phyloP scores from a whole-genome alignment of 1,139 yeast genomes.

The Kodamaea alishanica region DNA sequence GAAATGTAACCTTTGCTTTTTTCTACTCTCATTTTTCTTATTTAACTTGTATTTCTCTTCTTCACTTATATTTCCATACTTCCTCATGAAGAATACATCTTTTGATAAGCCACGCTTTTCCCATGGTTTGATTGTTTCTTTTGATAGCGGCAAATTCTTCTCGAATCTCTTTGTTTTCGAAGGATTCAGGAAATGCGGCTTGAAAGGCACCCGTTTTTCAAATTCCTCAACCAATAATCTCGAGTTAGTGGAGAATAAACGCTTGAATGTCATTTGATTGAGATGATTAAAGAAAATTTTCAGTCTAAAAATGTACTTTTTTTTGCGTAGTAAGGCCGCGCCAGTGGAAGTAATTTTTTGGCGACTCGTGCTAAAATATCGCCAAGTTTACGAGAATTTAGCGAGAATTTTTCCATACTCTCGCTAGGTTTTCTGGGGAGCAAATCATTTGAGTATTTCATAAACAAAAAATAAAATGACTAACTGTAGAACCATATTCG shows the following conservation, averaged over 20 bases:
- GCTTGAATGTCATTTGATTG: not conserved
- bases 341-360: too few species aligned
- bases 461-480: too few species aligned
- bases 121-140: conserved; percentile 32
- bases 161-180: conserved; percentile 14
- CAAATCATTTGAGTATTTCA: too few species aligned
- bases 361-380: too few species aligned
- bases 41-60: conserved; percentile 28
- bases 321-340: too few species aligned
- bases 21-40: conserved; percentile 38
- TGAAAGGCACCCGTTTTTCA: conserved; percentile 12
- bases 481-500: too few species aligned
- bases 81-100: conserved; percentile 40
- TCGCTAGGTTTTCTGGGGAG: too few species aligned
- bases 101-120: conserved; percentile 35
- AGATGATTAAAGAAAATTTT: not conserved
- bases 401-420: too few species aligned
- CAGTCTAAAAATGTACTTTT: too few species aligned
- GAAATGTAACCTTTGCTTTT: conserved; percentile 11
- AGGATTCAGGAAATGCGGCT: conserved; percentile 19
- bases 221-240: conserved; percentile 6
- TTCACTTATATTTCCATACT: conserved; percentile 32
- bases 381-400: too few species aligned
- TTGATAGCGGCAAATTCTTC: conserved; percentile 16
- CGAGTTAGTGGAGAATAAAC: conserved; percentile 4